phyloP scores from a whole-genome alignment of 148 eudicot species.

The Nyssa sinensis region DNA sequence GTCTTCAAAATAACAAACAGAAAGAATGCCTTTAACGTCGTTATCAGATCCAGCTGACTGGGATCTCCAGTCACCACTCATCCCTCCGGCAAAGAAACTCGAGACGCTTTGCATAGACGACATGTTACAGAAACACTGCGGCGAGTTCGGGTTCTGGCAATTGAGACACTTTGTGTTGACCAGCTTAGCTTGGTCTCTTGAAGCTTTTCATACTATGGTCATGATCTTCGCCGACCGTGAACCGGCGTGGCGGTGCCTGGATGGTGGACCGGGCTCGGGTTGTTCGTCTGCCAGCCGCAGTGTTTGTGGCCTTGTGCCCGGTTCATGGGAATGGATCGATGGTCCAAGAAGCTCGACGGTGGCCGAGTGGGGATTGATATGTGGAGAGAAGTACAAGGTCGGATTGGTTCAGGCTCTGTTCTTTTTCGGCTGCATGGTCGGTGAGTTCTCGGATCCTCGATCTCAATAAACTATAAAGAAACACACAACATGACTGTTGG shows the following conservation, averaged over 20 bases:
- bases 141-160: constrained; percentile 91
- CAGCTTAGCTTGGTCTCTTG: constrained; percentile 86
- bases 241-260: constrained; percentile 65
- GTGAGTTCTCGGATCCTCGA: constrained; percentile 24
- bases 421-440: constrained; percentile 83
- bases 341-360: constrained; percentile 54
- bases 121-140: constrained; percentile 67
- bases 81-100: neutral
- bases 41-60: constrained; percentile 6
- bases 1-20: too few relatives aligned
- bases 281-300: constrained; percentile 21
- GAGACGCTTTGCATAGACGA: constrained; percentile 63
- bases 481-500: too few relatives aligned
- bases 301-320: constrained; percentile 46
- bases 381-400: constrained; percentile 72
- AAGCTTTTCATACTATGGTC: constrained; percentile 93
- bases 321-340: constrained; percentile 75
- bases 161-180: constrained; percentile 67
- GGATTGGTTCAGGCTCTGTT: constrained; percentile 83
- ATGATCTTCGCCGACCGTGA: constrained; percentile 91
- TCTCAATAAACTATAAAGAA: neutral
- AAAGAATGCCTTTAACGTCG: neutral
- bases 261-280: constrained; percentile 8
- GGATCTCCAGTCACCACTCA: constrained; percentile 24
- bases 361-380: constrained; percentile 72